Percentiles rank a stretch among this genome's conserved stretches.
Conservation (phyloP, 306 rosid species). For the Sophora flavescens region DNA sequence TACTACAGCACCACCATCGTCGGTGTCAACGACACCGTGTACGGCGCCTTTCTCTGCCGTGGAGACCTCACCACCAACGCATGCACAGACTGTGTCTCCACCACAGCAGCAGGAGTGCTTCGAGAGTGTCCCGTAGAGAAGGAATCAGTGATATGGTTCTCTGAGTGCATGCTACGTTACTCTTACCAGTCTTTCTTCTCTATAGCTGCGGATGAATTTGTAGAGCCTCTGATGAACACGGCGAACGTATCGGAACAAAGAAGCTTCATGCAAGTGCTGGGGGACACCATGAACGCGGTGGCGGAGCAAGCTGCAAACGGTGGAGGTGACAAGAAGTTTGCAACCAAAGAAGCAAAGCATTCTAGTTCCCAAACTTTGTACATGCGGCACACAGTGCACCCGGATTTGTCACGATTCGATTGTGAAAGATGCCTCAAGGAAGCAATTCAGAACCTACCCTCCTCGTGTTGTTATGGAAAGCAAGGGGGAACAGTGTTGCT, state of each 20-base stretch:
- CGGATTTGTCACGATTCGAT: conserved; percentile 26
- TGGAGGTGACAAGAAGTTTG: conserved; percentile 45
- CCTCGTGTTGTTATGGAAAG: conserved; percentile 26
- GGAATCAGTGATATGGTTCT: conserved; percentile 43
- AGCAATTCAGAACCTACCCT: not conserved
- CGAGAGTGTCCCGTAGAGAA: conserved; percentile 10
- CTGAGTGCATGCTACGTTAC: conserved; percentile 52
- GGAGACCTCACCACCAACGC: conserved; percentile 31
- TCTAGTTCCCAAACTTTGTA: conserved; percentile 26
- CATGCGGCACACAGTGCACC: conserved; percentile 52
- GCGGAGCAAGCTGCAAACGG: conserved; percentile 6
- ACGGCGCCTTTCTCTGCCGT: conserved; percentile 49
- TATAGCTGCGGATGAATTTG: not conserved
- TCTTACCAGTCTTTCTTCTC: conserved; percentile 36
- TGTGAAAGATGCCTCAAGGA: conserved; percentile 36
- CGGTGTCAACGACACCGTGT: conserved; percentile 14
- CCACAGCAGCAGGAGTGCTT: conserved; percentile 7
- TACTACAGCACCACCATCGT: conserved; percentile 26
- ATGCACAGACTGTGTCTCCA: conserved; percentile 47
- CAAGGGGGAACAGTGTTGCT: conserved; percentile 24
- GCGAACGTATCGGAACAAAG: not conserved
- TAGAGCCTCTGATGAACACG: fast-evolving
- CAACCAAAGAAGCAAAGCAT: conserved; percentile 36
- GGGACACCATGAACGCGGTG: conserved; percentile 13
- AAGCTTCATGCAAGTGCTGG: conserved; percentile 32